Base-by-base conservation (phyloP, 345 rosid genomes). In the Eucalyptus curtisii region DNA sequence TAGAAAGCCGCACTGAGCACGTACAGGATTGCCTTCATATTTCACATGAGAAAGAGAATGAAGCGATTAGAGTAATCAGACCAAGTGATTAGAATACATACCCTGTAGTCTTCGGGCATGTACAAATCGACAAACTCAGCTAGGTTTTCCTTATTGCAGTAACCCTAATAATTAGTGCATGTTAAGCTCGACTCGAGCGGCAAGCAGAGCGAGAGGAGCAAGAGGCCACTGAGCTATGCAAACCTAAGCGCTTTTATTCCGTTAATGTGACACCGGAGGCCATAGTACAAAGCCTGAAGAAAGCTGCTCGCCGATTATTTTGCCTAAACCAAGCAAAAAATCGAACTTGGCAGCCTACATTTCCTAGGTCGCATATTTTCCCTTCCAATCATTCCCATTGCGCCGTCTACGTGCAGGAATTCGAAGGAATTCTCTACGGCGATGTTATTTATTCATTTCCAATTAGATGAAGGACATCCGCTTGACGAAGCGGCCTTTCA, bases 401-500 rank as follows among this genome's bases (percentile, higher is more conserved):
- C 15, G 42, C 40, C 40, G 8, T 49, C 40, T 30, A 16, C 8
- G 20, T 48, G 55, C 37, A 45, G 86, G 59, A 47, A 85, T 9
- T n/a, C 15, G 15, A 85, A 49, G 86, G 59, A n/a, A 85, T 30
- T 85, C 55, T 24, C 19, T 16, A 12, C 25, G 14, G 9, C 59
- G 25, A 40, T 20, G 47, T 37, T 76, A 40, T 37, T 20, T 10
- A 22, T 40, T 76, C 30, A 76, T 76, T 40, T 30, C 47, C 82
- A 37, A 6, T 40, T 37, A 76, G 82, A 37, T 37, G 86, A 85
- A 45, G 59, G 90, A 61, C 79, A 96, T 40, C 91, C 97, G 94
- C 93, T 97, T 97, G 30, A 97, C 96, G 87, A 97, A 97, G 89
- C 99, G 95, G 64, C 99, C 99, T 92, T 97, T 97, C 98, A 97